Conservation (phyloP, 176 grass and related monocot genomes). For the Carex kokanica region DNA sequence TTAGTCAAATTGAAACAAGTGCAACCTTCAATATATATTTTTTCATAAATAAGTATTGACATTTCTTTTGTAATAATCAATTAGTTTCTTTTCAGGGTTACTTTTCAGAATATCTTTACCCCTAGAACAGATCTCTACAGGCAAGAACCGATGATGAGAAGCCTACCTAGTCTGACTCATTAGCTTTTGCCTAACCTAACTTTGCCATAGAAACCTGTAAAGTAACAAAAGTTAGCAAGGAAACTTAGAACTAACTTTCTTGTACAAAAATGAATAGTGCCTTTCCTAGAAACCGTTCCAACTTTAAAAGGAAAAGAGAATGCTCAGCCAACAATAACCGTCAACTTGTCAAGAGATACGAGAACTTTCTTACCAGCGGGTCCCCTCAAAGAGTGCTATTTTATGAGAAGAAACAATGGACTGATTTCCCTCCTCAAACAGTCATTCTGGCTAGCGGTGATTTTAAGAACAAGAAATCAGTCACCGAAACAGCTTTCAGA, state of each 20-base stretch:
- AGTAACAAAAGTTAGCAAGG: not conserved
- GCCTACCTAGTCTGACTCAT: not conserved
- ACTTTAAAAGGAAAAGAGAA: conserved; percentile 29
- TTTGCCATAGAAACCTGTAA: conserved; percentile 17
- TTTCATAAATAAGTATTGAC: not conserved
- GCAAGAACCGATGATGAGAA: conserved; percentile 5
- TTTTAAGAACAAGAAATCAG: conserved; percentile 58
- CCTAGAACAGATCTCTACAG: not conserved
- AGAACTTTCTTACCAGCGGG: conserved; percentile 64
- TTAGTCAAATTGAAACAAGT: not conserved
- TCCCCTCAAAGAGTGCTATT: conserved; percentile 56
- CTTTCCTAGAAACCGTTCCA: not conserved
- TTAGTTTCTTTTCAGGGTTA: conserved; percentile 7
- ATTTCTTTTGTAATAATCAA: not conserved
- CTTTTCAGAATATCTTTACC: not conserved
- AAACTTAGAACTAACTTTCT: conserved; percentile 11
- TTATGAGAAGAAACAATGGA: conserved; percentile 68
- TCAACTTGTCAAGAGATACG: conserved; percentile 51
- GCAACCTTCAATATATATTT: not conserved
- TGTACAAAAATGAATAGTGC: conserved; percentile 25
- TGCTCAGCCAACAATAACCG: conserved; percentile 24
- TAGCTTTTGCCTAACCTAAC: conserved; percentile 16
- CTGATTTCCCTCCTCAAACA: conserved; percentile 58
- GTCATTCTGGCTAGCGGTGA: conserved; percentile 42
- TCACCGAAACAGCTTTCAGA: conserved; percentile 43